phyloP scores from a whole-genome alignment of 371 early-diverging fungal genomes.

The Lichtheimia corymbifera region DNA sequence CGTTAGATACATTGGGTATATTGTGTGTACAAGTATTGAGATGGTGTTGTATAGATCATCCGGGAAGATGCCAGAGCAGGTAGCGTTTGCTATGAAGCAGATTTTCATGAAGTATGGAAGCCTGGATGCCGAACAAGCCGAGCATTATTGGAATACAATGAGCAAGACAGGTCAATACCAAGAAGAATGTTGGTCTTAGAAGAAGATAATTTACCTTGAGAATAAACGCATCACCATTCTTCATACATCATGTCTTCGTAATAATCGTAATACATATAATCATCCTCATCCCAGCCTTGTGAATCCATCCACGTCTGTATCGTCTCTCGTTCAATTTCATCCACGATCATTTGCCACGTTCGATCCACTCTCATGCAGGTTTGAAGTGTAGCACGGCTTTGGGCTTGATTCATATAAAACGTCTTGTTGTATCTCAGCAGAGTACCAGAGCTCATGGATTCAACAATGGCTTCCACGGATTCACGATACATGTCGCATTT shows the following conservation, averaged over 20 bases:
- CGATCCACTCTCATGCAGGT: too few species aligned
- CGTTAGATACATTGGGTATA: not conserved
- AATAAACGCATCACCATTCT: not conserved
- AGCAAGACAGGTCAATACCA: constrained; percentile 75
- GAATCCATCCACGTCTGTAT: too few species aligned
- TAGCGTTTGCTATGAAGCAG: constrained; percentile 70
- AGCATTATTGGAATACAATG: constrained; percentile 58
- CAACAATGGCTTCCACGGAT: not conserved
- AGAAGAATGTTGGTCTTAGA: constrained; percentile 84
- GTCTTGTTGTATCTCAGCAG: not conserved
- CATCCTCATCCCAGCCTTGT: too few species aligned
- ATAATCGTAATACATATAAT: too few species aligned
- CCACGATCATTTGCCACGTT: too few species aligned
- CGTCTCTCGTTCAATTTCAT: too few species aligned
- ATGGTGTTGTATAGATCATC: constrained; percentile 58
- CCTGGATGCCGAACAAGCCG: constrained; percentile 61
- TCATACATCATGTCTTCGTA: not conserved
- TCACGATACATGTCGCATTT: not conserved
- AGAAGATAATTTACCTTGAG: constrained; percentile 2
- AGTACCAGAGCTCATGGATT: not conserved
- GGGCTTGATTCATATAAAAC: not conserved
- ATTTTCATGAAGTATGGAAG: constrained; percentile 60
- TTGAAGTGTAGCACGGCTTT: not conserved
- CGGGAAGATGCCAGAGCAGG: constrained; percentile 82
- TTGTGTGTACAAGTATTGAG: constrained; percentile 1